Conservation (phyloP, 2,329 filamentous ascomycete species). For the Sphaerulina musiva region DNA sequence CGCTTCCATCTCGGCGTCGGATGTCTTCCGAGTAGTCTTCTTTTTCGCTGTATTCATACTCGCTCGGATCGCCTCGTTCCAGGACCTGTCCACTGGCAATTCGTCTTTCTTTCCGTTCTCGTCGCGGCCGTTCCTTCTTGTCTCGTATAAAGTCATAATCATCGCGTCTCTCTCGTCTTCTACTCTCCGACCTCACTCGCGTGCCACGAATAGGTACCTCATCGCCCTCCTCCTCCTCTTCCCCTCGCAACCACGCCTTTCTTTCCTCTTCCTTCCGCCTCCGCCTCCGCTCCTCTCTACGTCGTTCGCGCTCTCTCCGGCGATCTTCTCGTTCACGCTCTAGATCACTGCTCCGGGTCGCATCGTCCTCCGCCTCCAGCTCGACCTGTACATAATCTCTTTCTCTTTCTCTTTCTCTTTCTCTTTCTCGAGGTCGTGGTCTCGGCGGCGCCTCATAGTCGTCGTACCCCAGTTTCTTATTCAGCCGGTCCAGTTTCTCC, state of each 20-base stretch:
- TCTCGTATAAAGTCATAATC: conserved; percentile 19
- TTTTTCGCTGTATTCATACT: conserved; percentile 36
- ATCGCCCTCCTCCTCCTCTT: conserved; percentile 29
- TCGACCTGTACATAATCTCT: conserved; percentile 25
- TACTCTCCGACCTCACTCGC: neutral
- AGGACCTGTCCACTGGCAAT: conserved; percentile 44
- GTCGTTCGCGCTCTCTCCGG: conserved; percentile 25
- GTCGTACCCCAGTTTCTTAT: conserved; percentile 48
- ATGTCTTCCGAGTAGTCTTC: conserved; percentile 37
- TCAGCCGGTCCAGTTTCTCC: conserved; percentile 58
- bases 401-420: conserved; percentile 21
- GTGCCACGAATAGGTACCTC: conserved; percentile 22
- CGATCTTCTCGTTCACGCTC: conserved; percentile 36
- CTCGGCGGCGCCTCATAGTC: conserved; percentile 45
- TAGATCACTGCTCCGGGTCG: conserved; percentile 15
- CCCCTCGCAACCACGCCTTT: conserved; percentile 28
- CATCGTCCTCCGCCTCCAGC: conserved; percentile 27
- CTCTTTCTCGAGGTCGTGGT: conserved; percentile 33
- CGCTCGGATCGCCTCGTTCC: conserved; percentile 31
- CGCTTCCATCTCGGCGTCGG: conserved; percentile 37
- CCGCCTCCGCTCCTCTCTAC: conserved; percentile 30
- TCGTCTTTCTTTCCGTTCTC: conserved; percentile 33
- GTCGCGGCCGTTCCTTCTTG: conserved; percentile 26
- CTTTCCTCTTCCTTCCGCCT: conserved; percentile 40
- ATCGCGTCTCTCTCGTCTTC: conserved; percentile 3